Conservation (phyloP, 768 basidiomycete species). For the Podaxis carcinomalis region DNA sequence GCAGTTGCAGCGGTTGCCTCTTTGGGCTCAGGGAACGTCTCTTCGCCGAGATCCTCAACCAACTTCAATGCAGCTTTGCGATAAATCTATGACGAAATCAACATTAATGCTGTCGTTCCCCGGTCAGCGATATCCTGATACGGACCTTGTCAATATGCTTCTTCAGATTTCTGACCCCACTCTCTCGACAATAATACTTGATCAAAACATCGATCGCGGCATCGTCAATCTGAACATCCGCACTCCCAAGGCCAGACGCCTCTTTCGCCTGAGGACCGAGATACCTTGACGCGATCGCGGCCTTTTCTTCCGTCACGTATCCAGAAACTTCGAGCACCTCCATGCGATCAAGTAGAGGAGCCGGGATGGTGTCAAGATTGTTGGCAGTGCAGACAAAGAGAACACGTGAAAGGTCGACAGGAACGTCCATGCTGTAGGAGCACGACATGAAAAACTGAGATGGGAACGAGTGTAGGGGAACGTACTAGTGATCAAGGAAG, state of each 20-base stretch:
- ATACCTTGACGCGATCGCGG: conserved; percentile 81
- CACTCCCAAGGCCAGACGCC: conserved; percentile 78
- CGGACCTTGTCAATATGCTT: conserved; percentile 96
- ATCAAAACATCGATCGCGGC: conserved; percentile 84
- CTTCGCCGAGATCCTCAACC: conserved; percentile 87
- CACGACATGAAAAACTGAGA: conserved; percentile 4
- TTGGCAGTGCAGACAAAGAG: conserved; percentile 98
- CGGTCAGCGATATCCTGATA: background rate
- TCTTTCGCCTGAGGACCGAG: conserved; percentile 93
- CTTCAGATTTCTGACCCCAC: conserved; percentile 94
- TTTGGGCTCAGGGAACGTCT: conserved; percentile 70
- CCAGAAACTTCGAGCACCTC: conserved; percentile 94
- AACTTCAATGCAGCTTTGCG: conserved; percentile 93
- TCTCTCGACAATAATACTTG: conserved; percentile 96
- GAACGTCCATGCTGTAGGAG: conserved; percentile 80
- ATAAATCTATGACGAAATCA: conserved; percentile 62
- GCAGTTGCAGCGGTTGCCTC: conserved; percentile 16
- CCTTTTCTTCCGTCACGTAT: conserved; percentile 92
- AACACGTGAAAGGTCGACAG: conserved; percentile 92
- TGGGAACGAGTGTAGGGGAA: conserved; percentile 18
- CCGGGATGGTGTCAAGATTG: conserved; percentile 90
- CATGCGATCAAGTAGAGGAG: conserved; percentile 92
- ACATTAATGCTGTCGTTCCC: background rate
- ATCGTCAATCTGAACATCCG: conserved; percentile 75
- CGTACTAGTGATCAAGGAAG: conserved; percentile 94